Base-by-base conservation (phyloP, 306 rosid species). In the Cicer cuneatum region DNA sequence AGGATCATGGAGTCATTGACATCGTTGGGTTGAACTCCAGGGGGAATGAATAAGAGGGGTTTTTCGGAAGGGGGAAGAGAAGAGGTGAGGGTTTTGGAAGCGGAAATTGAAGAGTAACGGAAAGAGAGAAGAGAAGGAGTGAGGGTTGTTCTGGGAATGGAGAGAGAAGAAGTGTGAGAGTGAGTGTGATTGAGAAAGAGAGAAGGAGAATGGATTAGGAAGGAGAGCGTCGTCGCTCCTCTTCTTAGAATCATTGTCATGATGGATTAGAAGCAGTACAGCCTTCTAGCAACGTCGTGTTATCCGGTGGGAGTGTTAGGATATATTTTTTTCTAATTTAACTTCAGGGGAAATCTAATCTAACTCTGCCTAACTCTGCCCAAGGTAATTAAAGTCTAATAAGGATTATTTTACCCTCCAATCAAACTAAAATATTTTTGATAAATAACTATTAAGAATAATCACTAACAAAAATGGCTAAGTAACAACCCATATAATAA, bases 1-100 rank as follows among this genome's bases (percentile, higher is more conserved):
- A 93, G 87, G 24, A 91, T 76, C 91, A 82, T 90, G 10, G 87
- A 87, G 8, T 90, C 89, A n/a, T 79, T 69, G 8, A 91, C 79
- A 56, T 91, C 81, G 2, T 84, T 71, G 3, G 88, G 88, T 53
- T 88, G 87, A 1, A 91, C 82, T 3, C 97, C 98, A 0, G 97
- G 98, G 0, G 97, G 94, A 5, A 93, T 81, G 68, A 93, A 91
- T 7, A 93, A 59, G 59, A 86, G 71, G 15, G 85, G 42, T 6
- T 79, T 81, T 2, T 87, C 79, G 21, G 45, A 43, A 1, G 49
- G 64, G 40, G 57, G 88, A 14, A 24, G 83, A 0, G 86, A 60
- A 21, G 87, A 37, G 70, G 52, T 69, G 2, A 74, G 41, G 58
- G 88, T 61, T 61, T 77, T 85, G 43, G 92, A 77, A 37, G 88